Percentiles rank a stretch among this genome's conserved stretches.
phyloP scores from a whole-genome alignment of 225 moss, liverwort and hornwort genomes.

The Pseudisothecium myosuroides region DNA sequence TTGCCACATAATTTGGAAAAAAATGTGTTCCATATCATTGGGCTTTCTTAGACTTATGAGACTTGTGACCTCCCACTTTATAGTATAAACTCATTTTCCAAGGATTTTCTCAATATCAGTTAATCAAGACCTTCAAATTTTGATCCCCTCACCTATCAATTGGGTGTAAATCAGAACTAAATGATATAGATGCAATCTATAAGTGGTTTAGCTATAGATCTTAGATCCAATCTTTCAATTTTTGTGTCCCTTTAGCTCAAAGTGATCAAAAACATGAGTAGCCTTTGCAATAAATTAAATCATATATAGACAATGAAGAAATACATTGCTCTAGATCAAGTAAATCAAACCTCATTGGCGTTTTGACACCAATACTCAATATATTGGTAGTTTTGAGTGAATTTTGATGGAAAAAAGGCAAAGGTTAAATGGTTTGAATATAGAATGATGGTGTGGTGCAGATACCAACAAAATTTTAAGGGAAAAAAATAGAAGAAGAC shows the following conservation, averaged over 20 bases:
- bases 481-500: not conserved
- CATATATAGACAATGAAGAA: not conserved
- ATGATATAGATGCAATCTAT: not conserved
- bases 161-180: fast-evolving
- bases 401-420: too few relatives aligned
- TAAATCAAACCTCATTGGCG: not conserved
- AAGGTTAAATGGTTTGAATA: not conserved
- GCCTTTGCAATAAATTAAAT: not conserved
- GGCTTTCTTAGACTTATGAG: not conserved
- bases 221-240: not conserved
- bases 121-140: not conserved
- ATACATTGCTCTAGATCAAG: not conserved
- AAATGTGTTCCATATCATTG: fast-evolving
- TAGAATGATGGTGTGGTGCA: too few relatives aligned
- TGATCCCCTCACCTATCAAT: fast-evolving
- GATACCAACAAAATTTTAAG: too few relatives aligned
- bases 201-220: not conserved
- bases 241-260: not conserved
- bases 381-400: too few relatives aligned
- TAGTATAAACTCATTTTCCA: not conserved
- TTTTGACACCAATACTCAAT: not conserved
- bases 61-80: fast-evolving
- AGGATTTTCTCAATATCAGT: not conserved
- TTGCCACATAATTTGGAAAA: not conserved
- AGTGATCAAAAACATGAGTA: not conserved